Percentiles rank a stretch among this genome's conserved stretches.
Conservation (phyloP, 768 basidiomycete species). For the Naematelia aurantialba region DNA sequence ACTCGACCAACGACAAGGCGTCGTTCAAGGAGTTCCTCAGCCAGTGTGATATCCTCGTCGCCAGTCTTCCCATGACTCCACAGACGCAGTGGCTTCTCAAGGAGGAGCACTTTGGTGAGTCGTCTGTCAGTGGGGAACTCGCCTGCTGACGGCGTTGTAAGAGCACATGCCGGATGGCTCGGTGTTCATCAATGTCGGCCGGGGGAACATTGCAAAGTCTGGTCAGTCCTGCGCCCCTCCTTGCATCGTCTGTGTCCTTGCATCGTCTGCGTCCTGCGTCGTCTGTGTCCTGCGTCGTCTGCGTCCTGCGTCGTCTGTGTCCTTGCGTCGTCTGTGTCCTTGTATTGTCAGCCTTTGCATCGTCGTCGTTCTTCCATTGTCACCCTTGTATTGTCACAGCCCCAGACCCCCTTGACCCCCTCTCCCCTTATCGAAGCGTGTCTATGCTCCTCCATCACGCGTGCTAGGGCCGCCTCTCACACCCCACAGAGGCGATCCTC, state of each 20-base stretch:
- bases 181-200: conserved; percentile 51
- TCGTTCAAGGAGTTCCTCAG: conserved; percentile 46
- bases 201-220: conserved; percentile 49
- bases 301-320: neutral
- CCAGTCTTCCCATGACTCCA: conserved; percentile 45
- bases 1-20: conserved; percentile 34
- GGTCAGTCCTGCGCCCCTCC: conserved; percentile 23
- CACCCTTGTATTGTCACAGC: no score
- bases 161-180: conserved; percentile 43
- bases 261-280: no score
- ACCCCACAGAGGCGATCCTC: conserved; percentile 27
- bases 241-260: no score
- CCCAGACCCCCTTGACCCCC: no score
- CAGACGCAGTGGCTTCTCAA: conserved; percentile 36
- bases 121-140: no score
- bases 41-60: conserved; percentile 46
- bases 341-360: neutral
- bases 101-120: conserved; percentile 41
- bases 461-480: neutral
- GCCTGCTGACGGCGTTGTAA: no score
- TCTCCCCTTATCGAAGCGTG: no score
- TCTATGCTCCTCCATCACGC: no score
- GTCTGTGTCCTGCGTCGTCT: no score
- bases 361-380: no score
- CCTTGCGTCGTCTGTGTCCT: neutral